Evolutionary conservation across 805 yeast genomes (phyloP).

Genomic region (Torulaspora franciscae): DNA sequence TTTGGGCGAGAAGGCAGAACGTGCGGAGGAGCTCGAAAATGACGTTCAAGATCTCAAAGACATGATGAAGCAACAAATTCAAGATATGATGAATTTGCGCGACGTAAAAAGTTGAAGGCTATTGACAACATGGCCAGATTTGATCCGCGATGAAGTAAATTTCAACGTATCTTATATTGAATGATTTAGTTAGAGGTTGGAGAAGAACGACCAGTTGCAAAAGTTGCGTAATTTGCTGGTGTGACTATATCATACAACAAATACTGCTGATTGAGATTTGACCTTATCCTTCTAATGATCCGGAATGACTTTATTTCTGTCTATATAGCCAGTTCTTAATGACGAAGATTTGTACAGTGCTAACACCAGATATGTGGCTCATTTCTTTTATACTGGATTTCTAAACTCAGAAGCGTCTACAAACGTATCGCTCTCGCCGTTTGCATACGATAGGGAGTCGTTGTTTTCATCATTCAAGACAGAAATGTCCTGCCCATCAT

Average conservation of each 20-base stretch:
- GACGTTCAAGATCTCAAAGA: conserved; percentile 89
- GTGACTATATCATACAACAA: too few relatives aligned
- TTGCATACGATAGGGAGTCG: conserved; percentile 33
- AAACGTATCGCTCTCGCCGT: conserved; percentile 45
- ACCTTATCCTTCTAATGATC: not conserved
- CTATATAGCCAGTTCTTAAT: not conserved
- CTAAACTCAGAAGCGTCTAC: conserved; percentile 36
- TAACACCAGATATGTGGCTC: not conserved
- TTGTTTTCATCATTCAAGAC: conserved; percentile 40
- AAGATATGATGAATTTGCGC: conserved; percentile 72
- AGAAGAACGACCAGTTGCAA: not conserved
- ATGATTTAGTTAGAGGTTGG: not conserved
- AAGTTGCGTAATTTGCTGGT: too few relatives aligned
- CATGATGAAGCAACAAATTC: conserved; percentile 75
- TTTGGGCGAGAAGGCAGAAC: conserved; percentile 84
- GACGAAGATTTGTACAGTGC: not conserved
- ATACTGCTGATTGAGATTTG: not conserved
- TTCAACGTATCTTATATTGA: not conserved
- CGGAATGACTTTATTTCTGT: not conserved
- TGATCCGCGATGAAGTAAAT: not conserved
- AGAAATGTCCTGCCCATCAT: conserved; percentile 37
- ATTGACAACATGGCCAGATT: not conserved
- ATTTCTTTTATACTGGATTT: not conserved
- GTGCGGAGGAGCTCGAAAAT: conserved; percentile 76
- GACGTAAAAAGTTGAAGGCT: conserved; percentile 15